These are phyloP conservation scores for Daedaleopsis nitida DNA, from an alignment of 768 basidiomycete genomes.

Conservation along the genomic window DNA sequence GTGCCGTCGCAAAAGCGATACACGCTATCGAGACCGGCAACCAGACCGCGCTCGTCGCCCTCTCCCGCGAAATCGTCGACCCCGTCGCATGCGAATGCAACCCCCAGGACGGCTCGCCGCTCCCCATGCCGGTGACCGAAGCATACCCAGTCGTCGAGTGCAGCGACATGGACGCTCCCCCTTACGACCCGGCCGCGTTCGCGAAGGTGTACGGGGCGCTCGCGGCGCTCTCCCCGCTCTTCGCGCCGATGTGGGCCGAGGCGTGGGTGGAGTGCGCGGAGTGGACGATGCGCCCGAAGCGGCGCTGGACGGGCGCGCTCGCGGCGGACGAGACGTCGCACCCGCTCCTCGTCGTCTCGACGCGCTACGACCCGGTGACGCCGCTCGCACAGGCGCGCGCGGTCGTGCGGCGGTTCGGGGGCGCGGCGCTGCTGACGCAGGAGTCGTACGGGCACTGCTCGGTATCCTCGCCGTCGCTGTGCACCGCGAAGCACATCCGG, in stretches of 20 bases:
- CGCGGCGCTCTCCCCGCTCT: not conserved
- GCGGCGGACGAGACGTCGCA: conserved; percentile 10
- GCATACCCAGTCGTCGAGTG: too few species aligned
- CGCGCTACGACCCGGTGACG: conserved; percentile 6
- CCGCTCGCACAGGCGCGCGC: not conserved
- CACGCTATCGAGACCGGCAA: conserved; percentile 12
- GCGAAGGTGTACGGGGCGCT: not conserved
- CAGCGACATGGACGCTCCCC: too few species aligned
- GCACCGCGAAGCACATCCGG: not conserved
- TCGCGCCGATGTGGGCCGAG: conserved; percentile 6
- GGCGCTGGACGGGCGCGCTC: conserved; percentile 8
- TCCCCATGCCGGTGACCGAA: too few species aligned
- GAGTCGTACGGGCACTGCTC: conserved; percentile 14
- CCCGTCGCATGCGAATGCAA: conserved; percentile 19
- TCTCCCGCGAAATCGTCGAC: conserved; percentile 10
- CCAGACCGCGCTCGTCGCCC: conserved; percentile 8
- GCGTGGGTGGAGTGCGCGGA: conserved; percentile 3
- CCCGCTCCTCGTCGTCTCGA: conserved; percentile 9
- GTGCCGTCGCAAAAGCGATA: conserved; percentile 10
- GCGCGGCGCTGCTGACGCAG: conserved; percentile 14
- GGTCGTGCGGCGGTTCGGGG: conserved; percentile 4
- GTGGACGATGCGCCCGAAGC: conserved; percentile 9
- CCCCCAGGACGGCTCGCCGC: too few species aligned
- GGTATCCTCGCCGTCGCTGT: not conserved
- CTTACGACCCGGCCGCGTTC: too few species aligned